A percentile compares a stretch with the other conserved stretches of the same genome.
Evolutionary conservation across 2,329 filamentous ascomycete genomes (phyloP).

Genomic region (Lasiodiplodia sp.): DNA sequence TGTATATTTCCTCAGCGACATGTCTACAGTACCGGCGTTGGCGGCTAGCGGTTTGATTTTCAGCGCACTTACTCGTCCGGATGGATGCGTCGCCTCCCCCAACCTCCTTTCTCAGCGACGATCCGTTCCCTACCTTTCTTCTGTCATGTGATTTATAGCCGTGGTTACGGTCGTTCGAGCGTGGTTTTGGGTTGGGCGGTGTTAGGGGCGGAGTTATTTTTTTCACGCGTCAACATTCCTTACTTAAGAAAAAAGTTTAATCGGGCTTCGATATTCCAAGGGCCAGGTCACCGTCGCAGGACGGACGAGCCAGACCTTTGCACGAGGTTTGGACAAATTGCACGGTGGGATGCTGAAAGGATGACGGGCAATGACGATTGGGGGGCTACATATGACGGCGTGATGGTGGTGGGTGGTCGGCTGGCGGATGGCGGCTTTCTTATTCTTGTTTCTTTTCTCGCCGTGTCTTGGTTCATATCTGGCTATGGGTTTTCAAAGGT

Average conservation of each 20-base stretch:
- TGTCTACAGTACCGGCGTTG: constrained; percentile 26
- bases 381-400: constrained; percentile 18
- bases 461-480: constrained; percentile 27
- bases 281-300: constrained; percentile 11
- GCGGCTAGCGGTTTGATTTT: constrained; percentile 28
- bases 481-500: constrained; percentile 24
- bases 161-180: constrained; percentile 21
- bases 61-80: constrained; percentile 4
- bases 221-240: constrained; percentile 13
- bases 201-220: constrained; percentile 19
- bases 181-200: constrained; percentile 7
- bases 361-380: neutral
- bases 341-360: neutral
- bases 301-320: neutral
- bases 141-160: constrained; percentile 26
- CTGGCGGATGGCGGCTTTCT: constrained; percentile 12
- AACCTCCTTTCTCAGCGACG: constrained; percentile 19
- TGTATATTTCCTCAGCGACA: constrained; percentile 9
- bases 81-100: neutral
- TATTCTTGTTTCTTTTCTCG: constrained; percentile 21
- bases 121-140: constrained; percentile 29
- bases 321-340: constrained; percentile 27
- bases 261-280: constrained; percentile 18
- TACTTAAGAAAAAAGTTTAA: constrained; percentile 19
- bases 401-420: constrained; percentile 3